Evolutionary conservation across 2,329 filamentous ascomycete genomes (phyloP).

Genomic region (Penicillium sp.): DNA sequence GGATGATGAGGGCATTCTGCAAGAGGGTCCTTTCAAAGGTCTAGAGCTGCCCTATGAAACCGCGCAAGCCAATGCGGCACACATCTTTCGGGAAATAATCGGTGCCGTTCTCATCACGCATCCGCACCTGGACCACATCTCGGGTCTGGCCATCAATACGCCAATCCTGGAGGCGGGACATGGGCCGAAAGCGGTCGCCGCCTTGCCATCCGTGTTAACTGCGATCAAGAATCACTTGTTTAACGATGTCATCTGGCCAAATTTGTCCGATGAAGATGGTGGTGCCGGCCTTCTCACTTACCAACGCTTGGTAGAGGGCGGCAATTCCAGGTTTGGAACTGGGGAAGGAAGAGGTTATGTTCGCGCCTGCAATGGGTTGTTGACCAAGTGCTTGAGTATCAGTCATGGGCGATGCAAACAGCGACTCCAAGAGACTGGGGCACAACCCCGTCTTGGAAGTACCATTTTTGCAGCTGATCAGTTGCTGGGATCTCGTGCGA

Average conservation of each 20-base stretch:
- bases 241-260: constrained; percentile 97
- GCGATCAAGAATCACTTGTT: constrained; percentile 93
- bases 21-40: constrained; percentile 72
- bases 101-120: constrained; percentile 91
- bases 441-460: constrained; percentile 56
- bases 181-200: constrained; percentile 76
- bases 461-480: constrained; percentile 43
- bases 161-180: constrained; percentile 73
- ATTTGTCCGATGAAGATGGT: constrained; percentile 91
- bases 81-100: constrained; percentile 73
- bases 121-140: constrained; percentile 92
- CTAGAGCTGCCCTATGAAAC: constrained; percentile 63
- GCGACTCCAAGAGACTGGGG: constrained; percentile 48
- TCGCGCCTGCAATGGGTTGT: constrained; percentile 80
- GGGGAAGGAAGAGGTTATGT: constrained; percentile 78
- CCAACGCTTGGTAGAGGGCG: constrained; percentile 79
- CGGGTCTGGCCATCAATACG: constrained; percentile 88
- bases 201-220: constrained; percentile 79
- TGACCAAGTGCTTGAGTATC: constrained; percentile 80
- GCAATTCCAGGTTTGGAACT: constrained; percentile 75
- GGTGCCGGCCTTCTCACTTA: constrained; percentile 91
- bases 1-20: constrained; percentile 28
- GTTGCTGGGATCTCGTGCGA: constrained; percentile 39
- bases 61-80: constrained; percentile 69
- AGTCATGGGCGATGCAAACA: constrained; percentile 88